A percentile compares a stretch with the other conserved stretches of the same genome.
Evolutionary conservation across 768 basidiomycete species (phyloP).

Genomic region (Daedaleopsis nitida): DNA sequence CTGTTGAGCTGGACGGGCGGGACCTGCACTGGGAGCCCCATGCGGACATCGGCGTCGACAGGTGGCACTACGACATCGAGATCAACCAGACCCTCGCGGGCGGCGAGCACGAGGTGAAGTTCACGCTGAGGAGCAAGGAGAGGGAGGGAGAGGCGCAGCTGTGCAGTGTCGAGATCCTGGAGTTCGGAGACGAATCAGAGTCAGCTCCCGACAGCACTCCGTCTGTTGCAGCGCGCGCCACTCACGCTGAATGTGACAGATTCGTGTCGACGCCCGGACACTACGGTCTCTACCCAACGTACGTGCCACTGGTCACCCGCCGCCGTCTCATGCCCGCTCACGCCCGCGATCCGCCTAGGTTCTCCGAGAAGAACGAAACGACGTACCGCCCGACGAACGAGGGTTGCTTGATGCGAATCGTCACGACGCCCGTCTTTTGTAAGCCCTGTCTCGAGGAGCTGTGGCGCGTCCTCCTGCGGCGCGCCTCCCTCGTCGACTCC

Average conservation of each 20-base stretch:
- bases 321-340: neutral
- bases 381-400: constrained; percentile 80
- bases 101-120: constrained; percentile 62
- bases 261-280: constrained; percentile 60
- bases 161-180: constrained; percentile 73
- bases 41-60: constrained; percentile 59
- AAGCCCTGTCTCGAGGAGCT: constrained; percentile 72
- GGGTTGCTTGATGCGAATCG: constrained; percentile 79
- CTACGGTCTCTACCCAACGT: constrained; percentile 78
- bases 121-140: constrained; percentile 50
- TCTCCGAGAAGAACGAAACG: constrained; percentile 62
- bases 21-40: constrained; percentile 64
- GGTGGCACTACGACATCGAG: constrained; percentile 75
- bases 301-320: constrained; percentile 24
- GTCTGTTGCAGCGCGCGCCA: too few relatives aligned
- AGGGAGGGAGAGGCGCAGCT: constrained; percentile 65
- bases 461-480: constrained; percentile 64
- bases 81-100: constrained; percentile 39
- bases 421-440: constrained; percentile 73
- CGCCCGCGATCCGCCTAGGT: constrained; percentile 40
- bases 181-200: constrained; percentile 68
- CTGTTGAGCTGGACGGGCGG: constrained; percentile 59
- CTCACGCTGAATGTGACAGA: constrained; percentile 34
- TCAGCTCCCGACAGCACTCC: constrained; percentile 32
- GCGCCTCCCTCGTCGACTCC: constrained; percentile 63